Evolutionary conservation across 345 rosid species (phyloP).

Genomic region (Brassica rapa): DNA sequence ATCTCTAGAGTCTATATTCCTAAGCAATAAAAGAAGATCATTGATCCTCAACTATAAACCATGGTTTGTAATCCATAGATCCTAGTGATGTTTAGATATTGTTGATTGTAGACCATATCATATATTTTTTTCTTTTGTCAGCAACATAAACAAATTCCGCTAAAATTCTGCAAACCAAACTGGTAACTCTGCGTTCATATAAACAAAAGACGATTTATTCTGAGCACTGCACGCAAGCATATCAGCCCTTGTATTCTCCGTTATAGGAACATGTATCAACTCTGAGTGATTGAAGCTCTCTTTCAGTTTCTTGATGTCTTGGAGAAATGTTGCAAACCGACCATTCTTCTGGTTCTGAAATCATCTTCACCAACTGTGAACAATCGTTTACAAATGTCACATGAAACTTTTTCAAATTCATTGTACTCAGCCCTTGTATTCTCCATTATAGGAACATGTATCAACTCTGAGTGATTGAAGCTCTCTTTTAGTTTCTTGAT

Average conservation of each 20-base stretch:
- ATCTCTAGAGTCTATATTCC: background rate
- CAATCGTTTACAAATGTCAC: background rate
- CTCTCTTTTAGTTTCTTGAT: background rate
- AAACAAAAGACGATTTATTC: background rate
- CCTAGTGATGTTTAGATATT: background rate
- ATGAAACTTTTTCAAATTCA: background rate
- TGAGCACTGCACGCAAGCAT: background rate
- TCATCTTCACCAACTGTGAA: background rate
- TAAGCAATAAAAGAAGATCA: background rate
- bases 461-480: background rate
- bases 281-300: background rate
- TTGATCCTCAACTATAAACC: background rate
- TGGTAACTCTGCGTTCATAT: background rate
- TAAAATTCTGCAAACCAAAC: background rate
- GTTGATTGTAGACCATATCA: background rate
- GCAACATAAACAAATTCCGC: background rate
- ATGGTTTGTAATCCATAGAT: background rate
- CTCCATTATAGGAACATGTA: background rate
- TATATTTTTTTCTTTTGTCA: background rate
- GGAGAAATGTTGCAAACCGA: background rate
- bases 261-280: background rate
- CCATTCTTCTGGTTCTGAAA: background rate
- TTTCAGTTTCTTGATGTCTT: background rate
- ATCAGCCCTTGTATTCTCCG: background rate
- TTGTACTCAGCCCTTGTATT: background rate